Evolutionary conservation across 768 basidiomycete genomes (phyloP), one percentile per base, ranked within the genome.

Genomic region (Suillus subalutaceus): DNA sequence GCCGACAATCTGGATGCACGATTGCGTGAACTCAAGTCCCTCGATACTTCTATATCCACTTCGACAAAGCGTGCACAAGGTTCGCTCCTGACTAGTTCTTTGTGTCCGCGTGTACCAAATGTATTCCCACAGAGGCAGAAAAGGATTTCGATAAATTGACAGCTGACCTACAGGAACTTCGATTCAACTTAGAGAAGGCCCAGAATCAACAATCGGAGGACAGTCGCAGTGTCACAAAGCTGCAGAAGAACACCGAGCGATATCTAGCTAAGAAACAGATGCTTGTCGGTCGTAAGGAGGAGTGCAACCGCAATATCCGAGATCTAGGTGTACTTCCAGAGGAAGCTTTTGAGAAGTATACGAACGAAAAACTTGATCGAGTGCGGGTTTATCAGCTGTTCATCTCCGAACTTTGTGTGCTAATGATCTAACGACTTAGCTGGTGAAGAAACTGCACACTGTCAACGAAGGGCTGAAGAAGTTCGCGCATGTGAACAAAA

Each of bases 401-500:
- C 16, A 23, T 38, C 46, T 65, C 37, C 30, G 23, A 48, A 40
- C 43, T 65, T 23, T 30, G 38, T 30, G 35, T n/a, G 44, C 37
- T 65, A 26, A 65, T 44, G 12, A n/a, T 35, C 7, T 5, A 50
- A 48, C 30, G 26, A 38, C 67, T 23, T 71, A 99, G 97, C 84
- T 99, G 55, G 88, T 96, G 72, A 97, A 95, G 79, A 92, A 92
- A 69, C 84, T 99, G n/a, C 96, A 97, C 70, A 83, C 85, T 16
- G 90, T 96, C 67, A 97, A 98, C 73, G 96, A 99, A 73, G 87
- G 88, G 35, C 81, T 99, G 71, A 97, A 97, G 77, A 97, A 96
- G 77, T 99, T 96, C 72, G 93, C 95, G 0, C 96, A 98, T 74
- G 97, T 99, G 68, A 99, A 99, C 83, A 99, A 99, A 84, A 98